These are phyloP conservation scores for Diplodia sapinea DNA, from an alignment of 2,329 filamentous ascomycete species.

Conservation along the genomic window DNA sequence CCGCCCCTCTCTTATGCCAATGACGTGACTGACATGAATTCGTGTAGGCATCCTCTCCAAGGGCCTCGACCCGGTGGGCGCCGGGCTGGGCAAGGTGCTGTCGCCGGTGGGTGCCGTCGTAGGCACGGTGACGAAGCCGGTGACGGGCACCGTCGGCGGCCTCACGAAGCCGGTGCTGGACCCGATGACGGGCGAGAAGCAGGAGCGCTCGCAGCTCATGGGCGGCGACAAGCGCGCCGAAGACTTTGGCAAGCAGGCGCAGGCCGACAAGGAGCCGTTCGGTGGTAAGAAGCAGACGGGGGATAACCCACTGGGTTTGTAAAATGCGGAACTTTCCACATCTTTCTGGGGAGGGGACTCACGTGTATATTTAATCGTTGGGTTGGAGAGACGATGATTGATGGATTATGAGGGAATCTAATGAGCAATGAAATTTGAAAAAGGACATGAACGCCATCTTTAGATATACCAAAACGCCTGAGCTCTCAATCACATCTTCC, in stretches of 20 bases:
- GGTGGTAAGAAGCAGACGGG: constrained; percentile 49
- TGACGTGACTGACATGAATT: no score
- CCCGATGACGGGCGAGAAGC: constrained; percentile 43
- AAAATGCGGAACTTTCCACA: background rate
- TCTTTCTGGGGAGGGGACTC: background rate
- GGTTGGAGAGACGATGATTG: background rate
- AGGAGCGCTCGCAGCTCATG: constrained; percentile 45
- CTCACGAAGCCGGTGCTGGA: constrained; percentile 45
- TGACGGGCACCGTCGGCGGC: constrained; percentile 46
- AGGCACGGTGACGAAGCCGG: constrained; percentile 46
- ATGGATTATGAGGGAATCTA: background rate
- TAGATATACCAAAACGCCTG: background rate
- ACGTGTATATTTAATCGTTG: background rate
- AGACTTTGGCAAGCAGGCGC: constrained; percentile 25
- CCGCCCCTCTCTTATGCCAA: no score
- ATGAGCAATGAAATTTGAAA: background rate
- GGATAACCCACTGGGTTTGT: constrained; percentile 48
- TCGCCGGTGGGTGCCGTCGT: constrained; percentile 48
- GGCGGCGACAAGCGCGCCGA: constrained; percentile 47
- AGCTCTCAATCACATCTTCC: background rate
- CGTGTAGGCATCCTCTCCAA: constrained; percentile 33
- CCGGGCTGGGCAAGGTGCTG: constrained; percentile 46
- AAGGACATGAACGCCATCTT: background rate
- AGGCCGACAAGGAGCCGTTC: constrained; percentile 45
- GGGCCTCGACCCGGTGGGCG: constrained; percentile 39